These are phyloP conservation scores for Vachellia collinsii DNA, from an alignment of 306 rosid species.

Conservation along the genomic window DNA sequence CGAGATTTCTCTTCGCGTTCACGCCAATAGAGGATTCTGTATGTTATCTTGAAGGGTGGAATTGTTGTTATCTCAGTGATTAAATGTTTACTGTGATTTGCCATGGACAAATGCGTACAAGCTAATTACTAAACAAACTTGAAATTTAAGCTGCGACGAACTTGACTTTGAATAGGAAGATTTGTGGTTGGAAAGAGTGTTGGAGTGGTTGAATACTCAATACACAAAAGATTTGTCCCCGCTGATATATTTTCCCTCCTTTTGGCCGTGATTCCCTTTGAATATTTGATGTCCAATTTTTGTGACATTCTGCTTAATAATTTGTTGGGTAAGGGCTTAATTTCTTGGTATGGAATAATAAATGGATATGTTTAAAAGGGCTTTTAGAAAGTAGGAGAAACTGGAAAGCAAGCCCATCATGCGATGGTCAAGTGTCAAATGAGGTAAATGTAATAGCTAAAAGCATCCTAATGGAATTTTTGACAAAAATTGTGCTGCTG, in stretches of 20 bases:
- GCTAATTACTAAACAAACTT: neutral
- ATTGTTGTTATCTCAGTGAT: slow-evolving; percentile 15
- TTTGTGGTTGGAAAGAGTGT: slow-evolving; percentile 51
- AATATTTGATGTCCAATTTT: slow-evolving; percentile 64
- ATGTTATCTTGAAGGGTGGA: slow-evolving; percentile 2
- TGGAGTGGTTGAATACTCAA: slow-evolving; percentile 59
- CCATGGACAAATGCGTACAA: neutral
- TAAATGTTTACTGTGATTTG: slow-evolving; percentile 19
- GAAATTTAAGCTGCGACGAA: neutral
- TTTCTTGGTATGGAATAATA: slow-evolving; percentile 77
- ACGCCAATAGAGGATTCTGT: neutral
- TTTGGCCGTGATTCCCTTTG: slow-evolving; percentile 36
- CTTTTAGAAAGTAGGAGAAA: slow-evolving; percentile 60
- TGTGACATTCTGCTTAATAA: slow-evolving; percentile 48
- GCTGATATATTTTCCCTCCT: neutral
- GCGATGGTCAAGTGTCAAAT: slow-evolving; percentile 66
- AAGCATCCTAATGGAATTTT: slow-evolving; percentile 49
- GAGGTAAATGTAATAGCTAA: slow-evolving; percentile 55
- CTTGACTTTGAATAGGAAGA: slow-evolving; percentile 28
- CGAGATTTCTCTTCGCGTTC: neutral
- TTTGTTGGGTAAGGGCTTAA: slow-evolving; percentile 42
- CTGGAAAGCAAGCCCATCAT: slow-evolving; percentile 68
- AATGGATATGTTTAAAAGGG: slow-evolving; percentile 68
- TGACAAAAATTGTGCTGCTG: neutral
- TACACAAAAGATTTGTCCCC: slow-evolving; percentile 62